Evolutionary conservation across 2,329 filamentous ascomycete genomes (phyloP), one percentile per base, ranked within the genome.

Genomic region (Paecilomyces fulvus): DNA sequence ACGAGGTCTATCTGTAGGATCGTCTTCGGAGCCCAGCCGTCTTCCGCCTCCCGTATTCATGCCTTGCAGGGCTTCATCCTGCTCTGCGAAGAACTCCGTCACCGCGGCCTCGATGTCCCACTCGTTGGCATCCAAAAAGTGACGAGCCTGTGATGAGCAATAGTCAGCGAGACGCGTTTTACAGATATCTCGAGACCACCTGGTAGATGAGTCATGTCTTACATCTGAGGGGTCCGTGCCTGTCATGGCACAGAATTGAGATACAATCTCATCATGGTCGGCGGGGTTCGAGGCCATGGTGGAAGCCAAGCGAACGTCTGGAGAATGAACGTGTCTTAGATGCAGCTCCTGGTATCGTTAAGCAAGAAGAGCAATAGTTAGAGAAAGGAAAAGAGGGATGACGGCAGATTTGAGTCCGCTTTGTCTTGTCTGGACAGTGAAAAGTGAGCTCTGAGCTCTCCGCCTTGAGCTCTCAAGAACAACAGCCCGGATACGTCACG

Each of bases 71-170:
- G 65, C 66, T 59, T 76, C 72, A 56, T 75, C 68, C 60, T 77
- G 75, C 58, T 76, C 74, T 31, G 73, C 71, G 66, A 83, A 89
- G 74, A 80, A 88, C 53, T 83, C 80, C 30, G 82, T 79, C 55
- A 82, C 80, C 14, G 87, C 87, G 9, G 78, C 74, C 61, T 81
- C 77, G 49, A 89, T 73, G 65, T 90, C 81, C 86, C 88, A 90
- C 61, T 80, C 75, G 65, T 81, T 84, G 33, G 80, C 79, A 21
- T 78, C 76, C 7, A 92, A 83, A 62, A 88, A 88, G 59, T 86
- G 79, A 56, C 78, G 78, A 51, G 88, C 88, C 87, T 91, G 60
- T 28, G 3, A 43, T n/a, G 37, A n/a, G n/a, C 17, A 8, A 17
- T 9, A 43, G 37, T 43, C 8, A 43, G 9, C 21, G 21, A 46